Percentiles rank a stretch among this genome's conserved stretches.
Conservation (phyloP, 2,329 filamentous ascomycete genomes). For the Aspergillus luchuensis region DNA sequence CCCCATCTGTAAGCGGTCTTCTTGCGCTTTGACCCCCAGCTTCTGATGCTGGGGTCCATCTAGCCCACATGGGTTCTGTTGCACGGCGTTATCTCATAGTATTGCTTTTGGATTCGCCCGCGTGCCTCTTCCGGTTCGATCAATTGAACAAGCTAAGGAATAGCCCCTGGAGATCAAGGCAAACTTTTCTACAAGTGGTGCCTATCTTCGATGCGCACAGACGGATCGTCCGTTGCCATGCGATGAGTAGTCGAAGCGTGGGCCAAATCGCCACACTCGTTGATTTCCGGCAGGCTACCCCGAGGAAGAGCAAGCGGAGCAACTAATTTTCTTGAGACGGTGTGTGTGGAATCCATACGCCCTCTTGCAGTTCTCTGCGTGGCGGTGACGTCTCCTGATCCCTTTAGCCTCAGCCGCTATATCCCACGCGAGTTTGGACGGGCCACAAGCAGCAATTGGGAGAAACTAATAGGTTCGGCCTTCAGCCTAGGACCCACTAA, state of each 20-base stretch:
- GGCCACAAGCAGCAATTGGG: neutral
- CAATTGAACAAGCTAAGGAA: neutral
- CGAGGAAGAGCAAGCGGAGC: neutral
- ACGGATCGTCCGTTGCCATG: neutral
- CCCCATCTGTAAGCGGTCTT: neutral
- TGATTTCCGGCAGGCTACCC: neutral
- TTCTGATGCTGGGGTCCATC: neutral
- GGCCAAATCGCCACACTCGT: neutral
- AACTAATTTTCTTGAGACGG: neutral
- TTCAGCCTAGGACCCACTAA: neutral
- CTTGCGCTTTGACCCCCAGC: constrained; percentile 7
- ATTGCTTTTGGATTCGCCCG: neutral
- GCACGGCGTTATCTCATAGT: neutral
- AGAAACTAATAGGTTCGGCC: neutral
- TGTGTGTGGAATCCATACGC: neutral
- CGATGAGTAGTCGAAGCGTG: neutral
- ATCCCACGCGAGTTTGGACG: neutral
- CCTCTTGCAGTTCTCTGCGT: neutral
- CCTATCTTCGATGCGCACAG: neutral
- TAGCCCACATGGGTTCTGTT: neutral
- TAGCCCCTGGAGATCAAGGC: neutral
- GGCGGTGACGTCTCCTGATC: neutral
- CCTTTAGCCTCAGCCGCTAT: neutral
- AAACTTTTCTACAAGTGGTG: neutral
- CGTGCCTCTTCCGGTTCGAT: neutral